These are phyloP conservation scores for Hypoxylon rickii DNA, from an alignment of 495 filamentous ascomycete genomes.

Conservation along the genomic window DNA sequence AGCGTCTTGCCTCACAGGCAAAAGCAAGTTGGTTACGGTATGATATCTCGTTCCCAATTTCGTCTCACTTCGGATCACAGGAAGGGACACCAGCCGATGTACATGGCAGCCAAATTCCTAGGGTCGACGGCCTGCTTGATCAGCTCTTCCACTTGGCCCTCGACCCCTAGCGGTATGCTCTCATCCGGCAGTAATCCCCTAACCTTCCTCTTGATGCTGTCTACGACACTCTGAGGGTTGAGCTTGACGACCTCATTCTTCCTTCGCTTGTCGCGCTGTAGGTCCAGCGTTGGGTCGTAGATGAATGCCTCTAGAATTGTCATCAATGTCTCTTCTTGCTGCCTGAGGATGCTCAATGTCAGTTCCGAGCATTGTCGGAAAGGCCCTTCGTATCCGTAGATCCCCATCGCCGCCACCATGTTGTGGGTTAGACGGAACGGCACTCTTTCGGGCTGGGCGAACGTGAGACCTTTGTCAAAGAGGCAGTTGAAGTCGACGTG, in stretches of 20 bases:
- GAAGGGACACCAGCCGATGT: conserved; percentile 98
- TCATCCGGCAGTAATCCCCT: conserved; percentile 81
- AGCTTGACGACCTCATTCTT: conserved; percentile 70
- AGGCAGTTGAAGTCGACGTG: conserved; percentile 99
- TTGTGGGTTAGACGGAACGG: conserved; percentile 99
- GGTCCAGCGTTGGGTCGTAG: conserved; percentile 94
- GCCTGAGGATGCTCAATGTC: conserved; percentile 78
- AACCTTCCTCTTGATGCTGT: conserved; percentile 85
- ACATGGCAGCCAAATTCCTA: conserved; percentile 83
- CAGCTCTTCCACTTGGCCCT: conserved; percentile 92
- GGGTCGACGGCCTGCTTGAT: conserved; percentile 81
- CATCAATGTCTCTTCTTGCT: conserved; percentile 95
- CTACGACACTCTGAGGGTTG: conserved; percentile 86
- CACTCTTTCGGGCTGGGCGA: conserved; percentile 91
- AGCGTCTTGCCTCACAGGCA: not conserved
- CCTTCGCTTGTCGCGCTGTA: conserved; percentile 72
- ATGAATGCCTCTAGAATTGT: conserved; percentile 95
- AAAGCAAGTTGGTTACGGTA: too few relatives aligned
- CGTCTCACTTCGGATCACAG: conserved; percentile 54
- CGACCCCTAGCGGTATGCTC: conserved; percentile 88
- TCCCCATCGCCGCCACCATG: conserved; percentile 95
- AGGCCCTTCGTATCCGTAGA: conserved; percentile 88
- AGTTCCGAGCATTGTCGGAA: conserved; percentile 91
- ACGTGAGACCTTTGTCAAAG: conserved; percentile 97
- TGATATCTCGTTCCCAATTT: too few relatives aligned